Evolutionary conservation across 495 filamentous ascomycete species (phyloP), one percentile per base, ranked within the genome.

Genomic region (Tuber melanosporum): DNA sequence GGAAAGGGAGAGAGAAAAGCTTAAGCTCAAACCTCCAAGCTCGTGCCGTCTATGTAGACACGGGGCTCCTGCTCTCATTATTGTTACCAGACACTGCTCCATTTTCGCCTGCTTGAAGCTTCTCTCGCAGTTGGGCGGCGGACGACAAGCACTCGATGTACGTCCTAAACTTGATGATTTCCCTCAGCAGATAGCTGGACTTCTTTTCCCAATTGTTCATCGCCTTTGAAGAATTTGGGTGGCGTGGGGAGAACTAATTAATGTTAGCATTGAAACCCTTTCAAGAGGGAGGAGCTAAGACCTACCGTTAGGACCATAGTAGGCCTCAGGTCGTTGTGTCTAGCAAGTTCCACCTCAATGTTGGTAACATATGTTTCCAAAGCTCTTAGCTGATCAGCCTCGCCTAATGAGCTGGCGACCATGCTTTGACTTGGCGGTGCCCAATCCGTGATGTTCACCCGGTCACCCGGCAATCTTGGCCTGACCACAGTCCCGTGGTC

Each of bases 201-300:
- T 98, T 98, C 74, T 91, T 89, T 86, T 99, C 94, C 96, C 96
- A 99, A 83, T 99, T 99, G 7, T 91, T 87, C 91, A 97, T 91
- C 2, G 95, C 93, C 84, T 92, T 94, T 71, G 85, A 85, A 39
- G 89, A 87, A 83, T 98, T 99, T 36, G 90, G 89, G 74, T 94
- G 91, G 41, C 95, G 90, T 1, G 94, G 93, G 36, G 94, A 93
- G 83, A 96, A 99, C 78, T 89, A 73, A 39, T 39, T 44, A 46
- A 46, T 43, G 12, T 26, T 26, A 5, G 45, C 22, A 57, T 39
- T n/a, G n/a, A 43, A 52, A 43, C 43, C 20, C 17, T 42, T 20
- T n/a, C 52, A 44, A 15, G 46, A 71, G 15, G 72, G 75, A 69
- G 70, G 19, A 52, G 26, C 57, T 26, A 66, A 45, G 12, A 87